Percentiles rank a stretch among this genome's conserved stretches.
These are phyloP conservation scores for Solanum bulbocastanum DNA, from an alignment of 257 asterid genomes.

Conservation along the genomic window DNA sequence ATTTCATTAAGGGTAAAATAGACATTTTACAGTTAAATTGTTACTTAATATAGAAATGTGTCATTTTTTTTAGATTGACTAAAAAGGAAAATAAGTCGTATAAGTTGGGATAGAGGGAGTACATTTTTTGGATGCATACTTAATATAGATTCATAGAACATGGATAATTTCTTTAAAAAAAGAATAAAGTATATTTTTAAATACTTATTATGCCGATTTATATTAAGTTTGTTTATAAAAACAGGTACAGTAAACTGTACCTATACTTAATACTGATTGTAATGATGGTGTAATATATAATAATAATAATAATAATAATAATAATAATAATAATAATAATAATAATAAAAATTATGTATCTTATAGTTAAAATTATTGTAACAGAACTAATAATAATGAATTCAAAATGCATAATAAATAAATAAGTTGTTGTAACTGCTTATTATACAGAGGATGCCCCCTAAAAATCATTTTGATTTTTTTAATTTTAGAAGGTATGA, in stretches of 20 bases:
- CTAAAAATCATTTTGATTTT: neutral
- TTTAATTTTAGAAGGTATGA: neutral
- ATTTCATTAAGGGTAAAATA: too few species aligned
- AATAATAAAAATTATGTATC: neutral
- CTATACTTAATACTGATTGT: neutral
- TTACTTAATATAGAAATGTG: too few species aligned
- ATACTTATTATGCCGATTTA: neutral
- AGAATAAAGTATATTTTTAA: neutral
- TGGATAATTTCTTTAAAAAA: neutral
- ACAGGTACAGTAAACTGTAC: neutral
- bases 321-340: too few species aligned
- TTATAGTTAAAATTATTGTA: too few species aligned
- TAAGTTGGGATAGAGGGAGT: too few species aligned
- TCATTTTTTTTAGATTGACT: too few species aligned
- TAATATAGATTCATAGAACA: neutral
- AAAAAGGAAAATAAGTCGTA: too few species aligned
- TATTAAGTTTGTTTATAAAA: neutral
- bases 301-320: neutral
- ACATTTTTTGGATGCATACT: neutral
- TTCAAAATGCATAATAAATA: neutral
- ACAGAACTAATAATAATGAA: too few species aligned
- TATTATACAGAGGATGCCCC: neutral
- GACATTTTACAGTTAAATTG: too few species aligned
- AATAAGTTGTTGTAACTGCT: neutral
- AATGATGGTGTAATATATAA: neutral